Evolutionary conservation across 139 green algal genomes (phyloP), one percentile per base, ranked within the genome.

Genomic region (Haematococcus sp.): DNA sequence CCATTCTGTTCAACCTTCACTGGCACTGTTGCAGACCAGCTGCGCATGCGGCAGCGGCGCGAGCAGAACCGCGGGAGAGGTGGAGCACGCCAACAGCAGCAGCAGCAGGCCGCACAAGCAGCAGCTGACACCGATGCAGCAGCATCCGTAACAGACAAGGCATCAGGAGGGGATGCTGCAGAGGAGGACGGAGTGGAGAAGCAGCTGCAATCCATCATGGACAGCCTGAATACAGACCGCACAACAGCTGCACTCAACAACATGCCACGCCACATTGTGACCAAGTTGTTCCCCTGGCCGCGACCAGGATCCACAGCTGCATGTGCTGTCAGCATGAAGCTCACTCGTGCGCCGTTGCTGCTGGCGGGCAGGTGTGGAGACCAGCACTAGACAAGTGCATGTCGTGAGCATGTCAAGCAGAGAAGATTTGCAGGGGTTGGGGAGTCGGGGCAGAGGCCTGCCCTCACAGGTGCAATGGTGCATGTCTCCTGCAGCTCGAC

Each of bases 251-350:
- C 59, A 9, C 44, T 72, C 1, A 19, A 20, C 9, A 61, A 27
- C 16, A 65, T 81, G 68, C 75, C 75, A 1, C 34, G 9, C 5
- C 33, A 49, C 27, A 61, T 73, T 15, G 1, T 75, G 15, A 25
- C n/a, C 3, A 52, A 28, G 15, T 61, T 76, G n/a, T 68, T 81
- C 25, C 61, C 68, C 34, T 81, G 75, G 77, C 71, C 77, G 33
- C 65, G 70, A 4, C 28, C 11, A 2, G 27, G 1, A 25, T 13
- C 52, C 20, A 55, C 28, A 4, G 46, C 33, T n/a, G 34, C 49
- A 22, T 40, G 56, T 28, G 20, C 13, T 3, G 43, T 64, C 22
- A 66, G 13, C 2, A 16, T 73, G 44, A 68, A 31, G 27, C 35
- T 80, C 9, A 58, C 33, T 9, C 52, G 74, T 4, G 40, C 66